Conservation (phyloP, 352 stramenopile genomes). For the Phytophthora capsici region DNA sequence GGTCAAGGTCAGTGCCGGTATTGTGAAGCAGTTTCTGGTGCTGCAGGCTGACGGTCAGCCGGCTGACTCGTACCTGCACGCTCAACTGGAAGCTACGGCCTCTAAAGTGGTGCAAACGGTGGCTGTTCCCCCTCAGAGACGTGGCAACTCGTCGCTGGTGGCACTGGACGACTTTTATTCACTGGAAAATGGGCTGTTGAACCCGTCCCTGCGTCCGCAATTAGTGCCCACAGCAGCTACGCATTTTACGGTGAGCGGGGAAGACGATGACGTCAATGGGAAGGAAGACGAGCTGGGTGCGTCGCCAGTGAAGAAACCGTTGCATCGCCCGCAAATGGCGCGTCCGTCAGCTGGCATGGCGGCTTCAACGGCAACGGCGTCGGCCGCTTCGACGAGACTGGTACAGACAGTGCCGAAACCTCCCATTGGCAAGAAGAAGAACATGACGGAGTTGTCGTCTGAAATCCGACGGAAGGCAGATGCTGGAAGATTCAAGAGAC, state of each 20-base stretch:
- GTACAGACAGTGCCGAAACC: constrained; percentile 35
- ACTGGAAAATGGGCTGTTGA: constrained; percentile 72
- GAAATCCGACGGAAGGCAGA: constrained; percentile 87
- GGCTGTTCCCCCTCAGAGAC: constrained; percentile 14
- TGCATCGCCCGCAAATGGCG: constrained; percentile 58
- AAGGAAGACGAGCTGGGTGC: constrained; percentile 35
- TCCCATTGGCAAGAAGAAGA: constrained; percentile 66
- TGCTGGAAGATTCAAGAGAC: constrained; percentile 81
- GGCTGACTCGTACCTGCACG: constrained; percentile 69
- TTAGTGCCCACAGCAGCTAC: constrained; percentile 44
- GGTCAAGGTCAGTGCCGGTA: constrained; percentile 64
- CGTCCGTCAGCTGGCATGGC: constrained; percentile 31
- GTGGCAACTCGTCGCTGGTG: constrained; percentile 19
- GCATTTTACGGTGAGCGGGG: constrained; percentile 73
- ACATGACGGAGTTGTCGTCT: constrained; percentile 71
- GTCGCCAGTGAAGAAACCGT: constrained; percentile 46
- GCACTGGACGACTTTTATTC: constrained; percentile 66
- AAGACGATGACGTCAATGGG: constrained; percentile 42
- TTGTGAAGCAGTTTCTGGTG: constrained; percentile 78
- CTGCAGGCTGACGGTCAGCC: constrained; percentile 45
- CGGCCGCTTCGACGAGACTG: constrained; percentile 34
- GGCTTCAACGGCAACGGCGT: constrained; percentile 20
- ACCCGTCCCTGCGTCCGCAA: constrained; percentile 56
- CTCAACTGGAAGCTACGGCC: constrained; percentile 54
- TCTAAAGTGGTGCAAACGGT: constrained; percentile 54